Evolutionary conservation across 371 early-diverging fungal species (phyloP).

Genomic region (Lichtheimia ornata): DNA sequence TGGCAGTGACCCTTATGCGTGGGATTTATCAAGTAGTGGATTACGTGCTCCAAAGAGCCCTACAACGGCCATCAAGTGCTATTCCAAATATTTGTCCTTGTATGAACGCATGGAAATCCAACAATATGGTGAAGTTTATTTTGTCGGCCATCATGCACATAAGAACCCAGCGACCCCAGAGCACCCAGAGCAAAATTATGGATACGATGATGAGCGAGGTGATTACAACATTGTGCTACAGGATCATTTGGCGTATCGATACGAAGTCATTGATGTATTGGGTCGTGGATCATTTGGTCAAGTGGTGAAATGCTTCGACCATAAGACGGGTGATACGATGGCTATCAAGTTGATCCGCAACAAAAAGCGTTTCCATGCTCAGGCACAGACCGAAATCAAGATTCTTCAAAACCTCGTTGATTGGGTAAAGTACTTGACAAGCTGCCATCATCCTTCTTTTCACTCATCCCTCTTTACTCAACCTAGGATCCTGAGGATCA

Average conservation of each 20-base stretch:
- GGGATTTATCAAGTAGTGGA: conserved; percentile 26
- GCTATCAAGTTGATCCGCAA: conserved; percentile 97
- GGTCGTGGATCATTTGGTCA: conserved; percentile 98
- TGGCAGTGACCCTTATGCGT: conserved; percentile 24
- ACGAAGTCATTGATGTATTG: conserved; percentile 84
- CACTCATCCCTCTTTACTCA: too few species aligned
- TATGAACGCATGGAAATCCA: conserved; percentile 80
- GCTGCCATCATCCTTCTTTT: too few species aligned
- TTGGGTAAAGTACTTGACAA: conserved; percentile 49
- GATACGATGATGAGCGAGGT: conserved; percentile 92
- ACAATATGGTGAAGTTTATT: conserved; percentile 75
- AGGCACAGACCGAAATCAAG: conserved; percentile 93
- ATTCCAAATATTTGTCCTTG: conserved; percentile 57
- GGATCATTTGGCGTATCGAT: conserved; percentile 89
- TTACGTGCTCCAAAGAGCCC: conserved; percentile 36
- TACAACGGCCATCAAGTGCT: conserved; percentile 42
- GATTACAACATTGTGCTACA: conserved; percentile 80
- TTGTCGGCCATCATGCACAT: conserved; percentile 66
- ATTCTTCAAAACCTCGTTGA: conserved; percentile 71
- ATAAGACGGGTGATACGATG: conserved; percentile 78
- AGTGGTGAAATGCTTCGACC: conserved; percentile 90
- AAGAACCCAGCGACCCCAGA: conserved; percentile 48
- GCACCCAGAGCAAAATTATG: conserved; percentile 56
- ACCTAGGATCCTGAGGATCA: conserved; percentile 66
- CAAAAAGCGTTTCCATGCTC: conserved; percentile 91